Evolutionary conservation across 345 rosid species (phyloP), one percentile per base, ranked within the genome.

Genomic region (Dimocarpus longan): DNA sequence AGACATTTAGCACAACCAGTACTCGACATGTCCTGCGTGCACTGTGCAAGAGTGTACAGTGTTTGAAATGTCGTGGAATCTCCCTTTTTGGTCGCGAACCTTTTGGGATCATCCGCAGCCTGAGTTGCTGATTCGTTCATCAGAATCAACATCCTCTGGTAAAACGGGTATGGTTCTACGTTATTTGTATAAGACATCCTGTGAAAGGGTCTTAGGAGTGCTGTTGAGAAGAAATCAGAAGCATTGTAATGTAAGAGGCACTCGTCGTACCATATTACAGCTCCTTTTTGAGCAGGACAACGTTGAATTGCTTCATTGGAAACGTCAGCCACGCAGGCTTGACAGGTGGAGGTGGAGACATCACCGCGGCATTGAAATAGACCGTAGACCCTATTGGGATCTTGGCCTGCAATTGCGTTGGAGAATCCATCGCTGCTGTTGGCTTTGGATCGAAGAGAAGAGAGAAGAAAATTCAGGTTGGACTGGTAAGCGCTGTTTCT

Each of bases 321-420:
- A 3, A 89, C 87, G 13, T 19, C 60, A 7, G 7, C 16, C 6
- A 87, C 85, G 16, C 92, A 92, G 10, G 66, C 70, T 24, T 40
- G 67, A 74, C 90, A 91, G 13, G 13, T 16, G 9, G 59, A 62
- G 6, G 71, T 16, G 69, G 79, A 39, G 46, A 79, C 26, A 63
- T 86, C 85, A 0, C 86, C 90, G 0, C 84, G 85, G 90, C 90
- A 86, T 67, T 83, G 85, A 77, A 83, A 71, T 48, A 75, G 79
- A 68, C 74, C 85, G 57, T 78, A 80, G 24, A 82, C 81, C 7
- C 24, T 18, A 26, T 76, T 60, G 0, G 77, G 64, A 28, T 50
- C 71, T 0, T 16, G 16, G 6, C 86, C 86, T 1, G 8, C 6
- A 5, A 65, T 70, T 13, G 68, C 6, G 59, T 11, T 4, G 68